Conservation (phyloP, 1,284 basidiomycete genomes). For the Moesziomyces sp. region DNA sequence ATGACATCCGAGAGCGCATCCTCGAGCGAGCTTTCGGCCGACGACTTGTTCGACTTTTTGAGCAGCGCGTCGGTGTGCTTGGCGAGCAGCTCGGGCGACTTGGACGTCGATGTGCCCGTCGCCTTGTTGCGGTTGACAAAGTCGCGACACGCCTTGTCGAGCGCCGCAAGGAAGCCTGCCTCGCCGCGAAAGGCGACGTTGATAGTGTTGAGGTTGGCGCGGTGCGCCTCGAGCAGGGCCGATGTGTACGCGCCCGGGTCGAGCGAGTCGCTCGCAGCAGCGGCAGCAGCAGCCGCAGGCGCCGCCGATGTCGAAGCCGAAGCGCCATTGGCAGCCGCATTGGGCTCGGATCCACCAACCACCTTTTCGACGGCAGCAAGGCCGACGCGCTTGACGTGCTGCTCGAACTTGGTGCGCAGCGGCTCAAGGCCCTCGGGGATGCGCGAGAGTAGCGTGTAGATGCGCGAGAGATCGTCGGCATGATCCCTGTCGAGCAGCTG, state of each 20-base stretch:
- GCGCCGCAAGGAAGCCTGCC: slow-evolving; percentile 90
- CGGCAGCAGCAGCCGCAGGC: slow-evolving; percentile 11
- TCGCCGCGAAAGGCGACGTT: slow-evolving; percentile 90
- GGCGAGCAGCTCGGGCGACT: slow-evolving; percentile 92
- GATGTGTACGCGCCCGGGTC: slow-evolving; percentile 93
- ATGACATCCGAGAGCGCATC: slow-evolving; percentile 90
- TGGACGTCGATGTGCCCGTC: slow-evolving; percentile 68
- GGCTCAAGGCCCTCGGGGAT: slow-evolving; percentile 92
- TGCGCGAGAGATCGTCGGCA: slow-evolving; percentile 82
- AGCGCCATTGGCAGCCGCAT: slow-evolving; percentile 66
- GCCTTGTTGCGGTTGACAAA: slow-evolving; percentile 96
- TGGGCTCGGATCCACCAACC: slow-evolving; percentile 70
- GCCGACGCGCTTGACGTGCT: slow-evolving; percentile 91
- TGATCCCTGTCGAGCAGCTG: slow-evolving; percentile 89
- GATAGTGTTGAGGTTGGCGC: slow-evolving; percentile 91
- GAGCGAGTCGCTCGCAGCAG: slow-evolving; percentile 70
- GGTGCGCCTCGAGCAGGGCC: slow-evolving; percentile 88
- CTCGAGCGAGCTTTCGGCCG: slow-evolving; percentile 90
- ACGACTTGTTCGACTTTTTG: slow-evolving; percentile 91
- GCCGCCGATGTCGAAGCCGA: slow-evolving; percentile 66
- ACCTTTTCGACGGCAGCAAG: slow-evolving; percentile 85
- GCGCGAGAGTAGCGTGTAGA: slow-evolving; percentile 91
- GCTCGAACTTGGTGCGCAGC: slow-evolving; percentile 90
- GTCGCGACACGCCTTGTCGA: slow-evolving; percentile 92
- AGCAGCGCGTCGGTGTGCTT: slow-evolving; percentile 91